Conservation (phyloP, 164 flowering plant genomes). For the Vitis riparia region DNA sequence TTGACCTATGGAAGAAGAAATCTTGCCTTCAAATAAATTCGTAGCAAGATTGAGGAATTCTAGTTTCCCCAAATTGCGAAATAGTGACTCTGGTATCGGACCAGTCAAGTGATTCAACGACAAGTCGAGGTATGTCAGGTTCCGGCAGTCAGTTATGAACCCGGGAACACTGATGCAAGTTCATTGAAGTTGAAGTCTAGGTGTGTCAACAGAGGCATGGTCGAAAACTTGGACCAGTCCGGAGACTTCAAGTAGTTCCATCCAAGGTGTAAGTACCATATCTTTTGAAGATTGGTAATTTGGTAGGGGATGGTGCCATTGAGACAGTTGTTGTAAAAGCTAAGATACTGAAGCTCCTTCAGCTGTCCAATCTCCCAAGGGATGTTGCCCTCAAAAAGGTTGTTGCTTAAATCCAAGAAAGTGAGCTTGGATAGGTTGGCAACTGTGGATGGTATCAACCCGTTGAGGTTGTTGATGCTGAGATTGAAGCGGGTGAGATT, state of each 20-base stretch:
- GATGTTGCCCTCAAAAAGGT: conserved; percentile 22
- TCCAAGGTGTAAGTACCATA: conserved; percentile 32
- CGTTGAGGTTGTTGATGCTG: conserved; percentile 29
- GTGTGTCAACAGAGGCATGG: conserved; percentile 31
- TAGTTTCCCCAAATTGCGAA: conserved; percentile 20
- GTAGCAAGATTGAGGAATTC: conserved; percentile 28
- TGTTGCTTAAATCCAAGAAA: conserved; percentile 37
- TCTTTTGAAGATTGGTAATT: conserved; percentile 35
- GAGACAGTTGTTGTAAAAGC: conserved; percentile 30
- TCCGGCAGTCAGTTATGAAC: conserved; percentile 31
- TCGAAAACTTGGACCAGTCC: conserved; percentile 19
- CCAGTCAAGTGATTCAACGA: conserved; percentile 33
- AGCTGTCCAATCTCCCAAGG: conserved; percentile 37
- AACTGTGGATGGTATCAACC: conserved; percentile 32
- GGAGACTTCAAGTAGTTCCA: conserved; percentile 32
- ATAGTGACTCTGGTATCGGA: conserved; percentile 21
- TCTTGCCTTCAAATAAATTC: conserved; percentile 29
- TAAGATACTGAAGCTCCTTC: conserved; percentile 21
- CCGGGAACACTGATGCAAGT: conserved; percentile 29
- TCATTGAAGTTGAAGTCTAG: conserved; percentile 27
- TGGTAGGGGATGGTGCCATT: conserved; percentile 40
- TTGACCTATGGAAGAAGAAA: conserved; percentile 23
- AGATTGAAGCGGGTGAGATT: conserved; percentile 35
- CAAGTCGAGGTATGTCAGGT: conserved; percentile 37
- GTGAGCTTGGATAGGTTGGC: conserved; percentile 33